A percentile compares a stretch with the other conserved stretches of the same genome.
Evolutionary conservation across 805 yeast species (phyloP).

Genomic region (Wickerhamiella brachini): DNA sequence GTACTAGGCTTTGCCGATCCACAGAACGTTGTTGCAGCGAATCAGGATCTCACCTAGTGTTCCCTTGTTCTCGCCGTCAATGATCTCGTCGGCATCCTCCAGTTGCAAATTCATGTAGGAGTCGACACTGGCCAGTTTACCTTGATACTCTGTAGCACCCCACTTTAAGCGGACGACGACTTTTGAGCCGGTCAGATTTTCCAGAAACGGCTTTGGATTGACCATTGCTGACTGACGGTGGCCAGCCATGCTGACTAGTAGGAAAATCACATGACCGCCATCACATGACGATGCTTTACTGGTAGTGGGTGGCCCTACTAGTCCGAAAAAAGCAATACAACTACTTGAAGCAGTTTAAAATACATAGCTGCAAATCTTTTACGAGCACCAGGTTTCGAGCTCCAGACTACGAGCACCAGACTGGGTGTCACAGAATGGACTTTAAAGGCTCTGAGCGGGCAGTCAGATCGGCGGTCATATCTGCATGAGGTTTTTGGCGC

Average conservation of each 20-base stretch:
- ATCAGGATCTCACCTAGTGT: constrained; percentile 66
- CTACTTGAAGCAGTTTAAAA: no score
- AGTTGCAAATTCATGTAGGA: constrained; percentile 74
- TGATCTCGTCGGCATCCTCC: constrained; percentile 16
- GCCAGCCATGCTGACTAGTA: no score
- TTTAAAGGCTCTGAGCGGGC: no score
- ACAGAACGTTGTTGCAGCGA: constrained; percentile 80
- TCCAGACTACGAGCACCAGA: no score
- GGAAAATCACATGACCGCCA: no score
- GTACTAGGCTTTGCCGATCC: constrained; percentile 32
- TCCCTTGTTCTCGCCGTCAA: constrained; percentile 32
- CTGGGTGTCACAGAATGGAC: no score
- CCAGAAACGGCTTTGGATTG: constrained; percentile 37
- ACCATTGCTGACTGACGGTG: neutral
- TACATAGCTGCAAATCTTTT: no score
- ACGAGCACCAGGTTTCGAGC: no score
- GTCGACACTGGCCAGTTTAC: constrained; percentile 65
- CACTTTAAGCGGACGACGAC: constrained; percentile 78
- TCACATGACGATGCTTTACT: no score
- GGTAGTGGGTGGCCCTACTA: no score
- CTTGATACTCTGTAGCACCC: constrained; percentile 79
- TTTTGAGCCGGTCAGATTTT: constrained; percentile 52
- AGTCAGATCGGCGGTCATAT: constrained; percentile 3
- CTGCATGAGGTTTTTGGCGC: constrained; percentile 11
- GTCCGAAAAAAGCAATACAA: no score